Evolutionary conservation across 441 rosid genomes (phyloP), one percentile per base, ranked within the genome.

Genomic region (Codiaeum variegatum): DNA sequence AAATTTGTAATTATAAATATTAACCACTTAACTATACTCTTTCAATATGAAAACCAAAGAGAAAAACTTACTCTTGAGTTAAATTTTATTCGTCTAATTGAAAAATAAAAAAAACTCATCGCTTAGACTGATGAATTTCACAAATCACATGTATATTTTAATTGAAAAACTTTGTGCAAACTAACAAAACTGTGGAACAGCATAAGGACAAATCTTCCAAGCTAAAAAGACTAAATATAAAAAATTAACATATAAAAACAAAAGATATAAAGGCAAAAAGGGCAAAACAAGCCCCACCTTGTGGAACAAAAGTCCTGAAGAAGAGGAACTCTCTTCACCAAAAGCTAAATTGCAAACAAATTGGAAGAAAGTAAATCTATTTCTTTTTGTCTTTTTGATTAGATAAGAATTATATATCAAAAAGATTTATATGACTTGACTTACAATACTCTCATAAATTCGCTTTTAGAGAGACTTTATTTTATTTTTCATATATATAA

Each of bases 321-420:
- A 60, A 60, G 34, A 31, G 71, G 79, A 72, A 8, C 16, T 40
- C 49, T 59, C 66, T 65, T 78, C 73, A 68, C 26, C 68, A 76
- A 78, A 80, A 70, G 75, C 56, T 24, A 24, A 24, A 31, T 73
- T 75, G 80, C 78, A 67, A 82, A 74, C 55, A 66, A 76, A 52
- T 74, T 70, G 73, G 67, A 66, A 38, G 6, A 46, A 63, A 68
- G 4, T 56, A 29, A 71, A 49, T 32, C 60, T 55, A 11, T 40
- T 29, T 51, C 44, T 73, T 26, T 67, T 47, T 51, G 12, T 65
- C 36, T 42, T 2, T 62, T 64, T 59, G 62, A 28, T 28, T 52
- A 52, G 61, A 70, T 73, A 21, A 70, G 51, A 44, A 65, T 21
- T 36, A 61, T 66, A 19, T 4, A n/a, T 3, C 29, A 21, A 32